Evolutionary conservation across 2,329 filamentous ascomycete genomes (phyloP).

Genomic region (Fusarium mundagurra): DNA sequence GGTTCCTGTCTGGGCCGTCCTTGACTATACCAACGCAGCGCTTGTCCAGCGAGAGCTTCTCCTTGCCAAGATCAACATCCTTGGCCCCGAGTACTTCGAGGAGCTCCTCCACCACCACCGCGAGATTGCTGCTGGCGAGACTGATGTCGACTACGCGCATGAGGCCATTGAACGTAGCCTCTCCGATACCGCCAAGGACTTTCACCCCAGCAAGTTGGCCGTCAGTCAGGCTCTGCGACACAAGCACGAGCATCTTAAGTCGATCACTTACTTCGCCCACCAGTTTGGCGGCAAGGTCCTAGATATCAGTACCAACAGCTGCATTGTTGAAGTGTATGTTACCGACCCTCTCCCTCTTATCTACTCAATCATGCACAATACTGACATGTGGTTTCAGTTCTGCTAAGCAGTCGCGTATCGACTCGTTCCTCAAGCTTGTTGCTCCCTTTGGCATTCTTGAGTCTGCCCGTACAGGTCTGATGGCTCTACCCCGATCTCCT

Average conservation of each 20-base stretch:
- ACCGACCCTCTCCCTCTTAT: background rate
- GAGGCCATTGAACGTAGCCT: slow-evolving; percentile 54
- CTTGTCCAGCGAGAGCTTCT: slow-evolving; percentile 96
- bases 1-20: slow-evolving; percentile 96
- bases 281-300: slow-evolving; percentile 98
- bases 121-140: slow-evolving; percentile 73
- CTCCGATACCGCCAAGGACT: slow-evolving; percentile 69
- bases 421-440: slow-evolving; percentile 97
- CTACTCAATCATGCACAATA: background rate
- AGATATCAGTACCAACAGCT: slow-evolving; percentile 98
- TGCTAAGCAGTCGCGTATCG: slow-evolving; percentile 91
- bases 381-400: slow-evolving; percentile 64
- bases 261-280: slow-evolving; percentile 95
- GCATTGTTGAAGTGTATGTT: slow-evolving; percentile 94
- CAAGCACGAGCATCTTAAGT: slow-evolving; percentile 97
- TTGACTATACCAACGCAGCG: slow-evolving; percentile 93
- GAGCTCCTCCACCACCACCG: slow-evolving; percentile 95
- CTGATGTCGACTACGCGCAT: slow-evolving; percentile 56
- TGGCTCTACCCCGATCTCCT: slow-evolving; percentile 94
- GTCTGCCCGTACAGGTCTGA: slow-evolving; percentile 93
- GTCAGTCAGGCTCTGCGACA: slow-evolving; percentile 90
- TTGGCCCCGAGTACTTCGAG: slow-evolving; percentile 98
- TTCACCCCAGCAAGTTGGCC: slow-evolving; percentile 88
- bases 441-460: slow-evolving; percentile 95
- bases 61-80: slow-evolving; percentile 94